These are phyloP conservation scores for Pseudohalonectria lignicola DNA, from an alignment of 2,329 filamentous ascomycete species.

Conservation along the genomic window DNA sequence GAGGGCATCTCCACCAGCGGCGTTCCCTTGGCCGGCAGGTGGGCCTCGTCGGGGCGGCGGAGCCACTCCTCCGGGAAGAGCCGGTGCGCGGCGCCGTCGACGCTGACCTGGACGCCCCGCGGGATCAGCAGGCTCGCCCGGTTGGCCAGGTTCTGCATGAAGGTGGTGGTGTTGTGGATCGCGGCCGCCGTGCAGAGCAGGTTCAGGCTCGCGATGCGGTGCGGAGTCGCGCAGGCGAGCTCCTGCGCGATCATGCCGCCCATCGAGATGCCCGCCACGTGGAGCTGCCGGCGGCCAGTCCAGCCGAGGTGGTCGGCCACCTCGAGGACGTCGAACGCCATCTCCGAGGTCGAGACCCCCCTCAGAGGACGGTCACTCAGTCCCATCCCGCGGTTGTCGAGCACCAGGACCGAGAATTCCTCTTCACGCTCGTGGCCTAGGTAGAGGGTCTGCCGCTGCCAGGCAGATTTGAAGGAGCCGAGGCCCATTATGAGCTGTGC, in stretches of 20 bases:
- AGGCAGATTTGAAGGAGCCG: slow-evolving; percentile 54
- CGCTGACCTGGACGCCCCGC: slow-evolving; percentile 55
- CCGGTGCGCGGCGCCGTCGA: slow-evolving; percentile 52
- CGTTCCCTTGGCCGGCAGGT: slow-evolving; percentile 24
- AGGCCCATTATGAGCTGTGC: slow-evolving; percentile 70
- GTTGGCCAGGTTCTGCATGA: slow-evolving; percentile 51
- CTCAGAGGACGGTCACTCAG: slow-evolving; percentile 64
- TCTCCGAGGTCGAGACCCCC: slow-evolving; percentile 73
- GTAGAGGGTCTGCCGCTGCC: slow-evolving; percentile 75
- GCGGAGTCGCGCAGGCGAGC: slow-evolving; percentile 44
- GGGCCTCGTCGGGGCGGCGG: slow-evolving; percentile 43
- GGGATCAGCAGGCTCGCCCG: slow-evolving; percentile 52
- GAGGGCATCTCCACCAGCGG: slow-evolving; percentile 8
- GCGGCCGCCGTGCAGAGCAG: slow-evolving; percentile 51
- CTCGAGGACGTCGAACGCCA: slow-evolving; percentile 71
- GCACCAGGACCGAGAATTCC: slow-evolving; percentile 61
- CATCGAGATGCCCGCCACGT: slow-evolving; percentile 72
- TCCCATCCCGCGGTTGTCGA: slow-evolving; percentile 82
- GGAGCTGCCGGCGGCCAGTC: slow-evolving; percentile 29
- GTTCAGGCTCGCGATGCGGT: slow-evolving; percentile 41
- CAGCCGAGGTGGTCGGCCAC: slow-evolving; percentile 57
- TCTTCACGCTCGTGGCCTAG: slow-evolving; percentile 63
- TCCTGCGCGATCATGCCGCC: slow-evolving; percentile 92
- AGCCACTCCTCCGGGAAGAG: slow-evolving; percentile 60
- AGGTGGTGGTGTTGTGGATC: slow-evolving; percentile 50